phyloP scores from a whole-genome alignment of 345 rosid species.

The Citrus australasica region DNA sequence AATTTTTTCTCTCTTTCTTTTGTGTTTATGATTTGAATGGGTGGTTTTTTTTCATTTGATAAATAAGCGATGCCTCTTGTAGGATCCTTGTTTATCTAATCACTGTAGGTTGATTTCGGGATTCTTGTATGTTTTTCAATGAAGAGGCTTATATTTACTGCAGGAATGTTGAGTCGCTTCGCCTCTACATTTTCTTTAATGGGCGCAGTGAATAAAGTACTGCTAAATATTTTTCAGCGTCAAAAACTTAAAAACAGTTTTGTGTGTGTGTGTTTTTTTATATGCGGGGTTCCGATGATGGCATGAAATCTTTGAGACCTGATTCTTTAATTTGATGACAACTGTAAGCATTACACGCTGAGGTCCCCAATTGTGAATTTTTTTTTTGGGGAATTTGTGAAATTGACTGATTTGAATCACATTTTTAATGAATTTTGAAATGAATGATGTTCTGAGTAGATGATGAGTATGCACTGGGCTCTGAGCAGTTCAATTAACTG shows the following conservation, averaged over 20 bases:
- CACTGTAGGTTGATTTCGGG: conserved; percentile 6
- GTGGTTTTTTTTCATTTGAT: no score
- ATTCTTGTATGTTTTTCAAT: background rate
- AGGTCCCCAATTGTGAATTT: conserved; percentile 23
- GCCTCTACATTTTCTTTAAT: conserved; percentile 16
- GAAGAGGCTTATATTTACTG: conserved; percentile 36
- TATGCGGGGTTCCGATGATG: conserved; percentile 41
- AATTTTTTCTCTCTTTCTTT: background rate
- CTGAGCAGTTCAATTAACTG: conserved; percentile 33
- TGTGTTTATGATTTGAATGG: background rate
- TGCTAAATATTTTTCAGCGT: conserved; percentile 18
- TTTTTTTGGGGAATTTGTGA: no score
- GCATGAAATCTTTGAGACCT: conserved; percentile 61
- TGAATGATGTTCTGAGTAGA: background rate
- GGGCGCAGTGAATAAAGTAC: conserved; percentile 45
- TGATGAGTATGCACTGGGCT: conserved; percentile 72
- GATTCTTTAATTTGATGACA: conserved; percentile 40
- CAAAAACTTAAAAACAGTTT: no score
- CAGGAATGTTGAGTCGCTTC: conserved; percentile 54
- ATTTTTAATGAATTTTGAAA: background rate
- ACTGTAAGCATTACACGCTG: conserved; percentile 37
- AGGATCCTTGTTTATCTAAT: conserved; percentile 10
- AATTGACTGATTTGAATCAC: background rate
- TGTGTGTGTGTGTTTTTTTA: no score
- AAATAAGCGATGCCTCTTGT: conserved; percentile 21